Percentiles rank a stretch among this genome's conserved stretches.
phyloP scores from a whole-genome alignment of 2,329 filamentous ascomycete species.

The Cladophialophora chaetospira region DNA sequence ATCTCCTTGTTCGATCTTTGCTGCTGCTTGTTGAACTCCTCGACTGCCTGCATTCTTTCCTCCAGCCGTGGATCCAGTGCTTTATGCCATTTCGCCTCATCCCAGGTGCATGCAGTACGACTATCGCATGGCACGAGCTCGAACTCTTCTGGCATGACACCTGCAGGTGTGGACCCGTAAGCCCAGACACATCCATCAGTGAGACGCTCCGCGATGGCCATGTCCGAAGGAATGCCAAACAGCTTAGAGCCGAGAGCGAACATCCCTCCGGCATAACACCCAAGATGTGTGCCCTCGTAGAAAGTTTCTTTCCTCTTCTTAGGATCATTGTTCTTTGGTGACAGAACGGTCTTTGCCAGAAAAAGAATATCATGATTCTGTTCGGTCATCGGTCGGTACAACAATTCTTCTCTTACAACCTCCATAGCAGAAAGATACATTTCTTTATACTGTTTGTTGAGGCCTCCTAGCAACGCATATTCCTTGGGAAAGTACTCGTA shows the following conservation, averaged over 20 bases:
- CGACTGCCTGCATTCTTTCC: slow-evolving; percentile 29
- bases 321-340: slow-evolving; percentile 28
- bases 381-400: slow-evolving; percentile 49
- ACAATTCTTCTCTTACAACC: slow-evolving; percentile 42
- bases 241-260: slow-evolving; percentile 61
- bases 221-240: slow-evolving; percentile 56
- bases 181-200: slow-evolving; percentile 66
- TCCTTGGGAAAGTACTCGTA: slow-evolving; percentile 57
- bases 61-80: slow-evolving; percentile 41
- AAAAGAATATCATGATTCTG: slow-evolving; percentile 47
- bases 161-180: slow-evolving; percentile 57
- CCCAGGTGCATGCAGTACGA: slow-evolving; percentile 52
- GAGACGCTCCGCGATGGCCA: slow-evolving; percentile 59
- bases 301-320: slow-evolving; percentile 40
- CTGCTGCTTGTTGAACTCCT: slow-evolving; percentile 31
- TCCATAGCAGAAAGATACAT: slow-evolving; percentile 49
- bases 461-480: slow-evolving; percentile 49
- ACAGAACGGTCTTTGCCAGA: slow-evolving; percentile 36
- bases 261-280: slow-evolving; percentile 65
- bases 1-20: slow-evolving; percentile 24
- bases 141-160: slow-evolving; percentile 65
- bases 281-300: slow-evolving; percentile 59
- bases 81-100: slow-evolving; percentile 54
- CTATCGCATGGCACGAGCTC: slow-evolving; percentile 54
- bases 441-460: slow-evolving; percentile 43